Conservation (phyloP, 495 filamentous ascomycete genomes). For the Talaromyces nanjingensis region DNA sequence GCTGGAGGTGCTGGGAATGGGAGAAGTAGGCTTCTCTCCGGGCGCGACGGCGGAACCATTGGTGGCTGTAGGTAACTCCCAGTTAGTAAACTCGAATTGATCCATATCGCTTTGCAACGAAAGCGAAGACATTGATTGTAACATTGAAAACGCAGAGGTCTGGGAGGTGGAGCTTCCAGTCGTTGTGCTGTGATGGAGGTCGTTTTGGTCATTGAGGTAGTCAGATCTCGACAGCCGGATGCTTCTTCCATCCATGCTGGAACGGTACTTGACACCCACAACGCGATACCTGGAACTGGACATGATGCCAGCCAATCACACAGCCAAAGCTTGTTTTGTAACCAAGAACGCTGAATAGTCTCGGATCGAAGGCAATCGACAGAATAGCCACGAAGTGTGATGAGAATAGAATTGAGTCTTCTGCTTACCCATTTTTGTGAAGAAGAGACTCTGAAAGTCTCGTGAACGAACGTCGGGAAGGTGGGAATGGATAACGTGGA, state of each 20-base stretch:
- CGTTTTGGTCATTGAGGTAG: not conserved
- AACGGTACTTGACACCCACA: constrained; percentile 4
- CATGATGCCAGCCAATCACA: constrained; percentile 4
- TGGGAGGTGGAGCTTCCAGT: not conserved
- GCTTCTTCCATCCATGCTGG: constrained; percentile 1
- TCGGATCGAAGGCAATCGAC: not conserved
- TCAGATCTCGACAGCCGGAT: not conserved
- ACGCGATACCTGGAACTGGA: constrained; percentile 5
- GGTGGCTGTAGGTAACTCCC: constrained; percentile 18
- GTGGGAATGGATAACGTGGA: not conserved
- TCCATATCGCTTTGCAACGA: constrained; percentile 28
- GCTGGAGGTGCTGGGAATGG: constrained; percentile 33
- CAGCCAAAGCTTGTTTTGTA: constrained; percentile 1
- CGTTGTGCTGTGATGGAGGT: constrained; percentile 1
- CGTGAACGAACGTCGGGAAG: constrained; percentile 3
- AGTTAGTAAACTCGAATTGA: constrained; percentile 18
- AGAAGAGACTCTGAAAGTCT: not conserved
- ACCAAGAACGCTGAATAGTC: not conserved
- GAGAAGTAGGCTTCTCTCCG: constrained; percentile 20
- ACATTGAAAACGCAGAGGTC: constrained; percentile 37
- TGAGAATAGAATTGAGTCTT: not conserved
- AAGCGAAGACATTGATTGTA: constrained; percentile 56
- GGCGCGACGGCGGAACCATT: constrained; percentile 33
- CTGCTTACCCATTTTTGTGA: constrained; percentile 6
- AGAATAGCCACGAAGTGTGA: not conserved